Percentiles rank a stretch among this genome's conserved stretches.
Evolutionary conservation across 2,329 filamentous ascomycete species (phyloP).

Genomic region (Xenosphaeropsis pyriputrescens): DNA sequence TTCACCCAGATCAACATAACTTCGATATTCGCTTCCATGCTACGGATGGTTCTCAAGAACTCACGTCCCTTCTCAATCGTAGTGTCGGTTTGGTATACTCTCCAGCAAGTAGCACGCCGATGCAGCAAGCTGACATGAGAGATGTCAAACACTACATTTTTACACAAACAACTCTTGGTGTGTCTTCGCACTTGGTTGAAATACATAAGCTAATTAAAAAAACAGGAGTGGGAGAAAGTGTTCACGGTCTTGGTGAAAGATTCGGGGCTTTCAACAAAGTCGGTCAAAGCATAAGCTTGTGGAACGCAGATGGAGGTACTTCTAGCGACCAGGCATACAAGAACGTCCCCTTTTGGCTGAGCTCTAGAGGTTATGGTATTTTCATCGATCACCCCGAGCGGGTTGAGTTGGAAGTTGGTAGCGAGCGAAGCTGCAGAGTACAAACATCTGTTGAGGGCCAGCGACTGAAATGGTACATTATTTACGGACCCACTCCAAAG

Average conservation of each 20-base stretch:
- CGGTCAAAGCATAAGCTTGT: conserved; percentile 52
- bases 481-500: conserved; percentile 57
- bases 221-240: conserved; percentile 39
- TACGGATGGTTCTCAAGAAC: conserved; percentile 28
- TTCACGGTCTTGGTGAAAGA: conserved; percentile 62
- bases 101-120: conserved; percentile 33
- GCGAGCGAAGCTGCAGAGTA: conserved; percentile 55
- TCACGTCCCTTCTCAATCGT: conserved; percentile 38
- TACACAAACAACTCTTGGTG: conserved; percentile 34
- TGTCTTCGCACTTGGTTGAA: no score
- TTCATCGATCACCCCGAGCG: conserved; percentile 59
- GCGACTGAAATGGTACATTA: conserved; percentile 58
- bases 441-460: conserved; percentile 58
- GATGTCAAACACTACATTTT: conserved; percentile 40
- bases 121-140: conserved; percentile 36
- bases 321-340: conserved; percentile 60
- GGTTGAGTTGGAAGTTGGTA: conserved; percentile 60
- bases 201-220: no score
- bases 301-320: conserved; percentile 50
- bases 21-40: conserved; percentile 42
- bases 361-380: conserved; percentile 60
- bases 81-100: conserved; percentile 42
- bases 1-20: conserved; percentile 29
- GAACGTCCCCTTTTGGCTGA: conserved; percentile 56
- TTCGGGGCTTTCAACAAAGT: conserved; percentile 68